Evolutionary conservation across 176 grass and related monocot genomes (phyloP).

Genomic region (Oryza nivara): DNA sequence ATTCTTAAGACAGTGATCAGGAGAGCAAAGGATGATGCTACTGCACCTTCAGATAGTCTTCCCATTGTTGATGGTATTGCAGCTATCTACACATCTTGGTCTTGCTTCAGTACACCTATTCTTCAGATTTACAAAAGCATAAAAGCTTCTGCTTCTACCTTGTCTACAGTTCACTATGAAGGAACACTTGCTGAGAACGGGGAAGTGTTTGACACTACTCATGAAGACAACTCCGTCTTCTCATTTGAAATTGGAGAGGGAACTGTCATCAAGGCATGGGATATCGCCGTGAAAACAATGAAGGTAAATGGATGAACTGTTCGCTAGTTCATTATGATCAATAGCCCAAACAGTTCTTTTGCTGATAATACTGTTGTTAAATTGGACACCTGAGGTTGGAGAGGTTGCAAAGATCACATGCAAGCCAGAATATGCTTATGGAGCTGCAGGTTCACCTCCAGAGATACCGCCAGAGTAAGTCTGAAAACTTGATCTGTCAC

Average conservation of each 20-base stretch:
- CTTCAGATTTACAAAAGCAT: neutral
- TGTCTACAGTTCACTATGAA: slow-evolving; percentile 68
- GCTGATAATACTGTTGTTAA: slow-evolving; percentile 2
- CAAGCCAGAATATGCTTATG: slow-evolving; percentile 74
- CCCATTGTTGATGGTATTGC: slow-evolving; percentile 66
- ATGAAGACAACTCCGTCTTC: slow-evolving; percentile 72
- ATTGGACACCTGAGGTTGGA: slow-evolving; percentile 48
- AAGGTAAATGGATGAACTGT: slow-evolving; percentile 38
- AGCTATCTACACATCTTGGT: neutral
- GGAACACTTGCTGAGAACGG: slow-evolving; percentile 64
- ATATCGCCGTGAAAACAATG: slow-evolving; percentile 72
- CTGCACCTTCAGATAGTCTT: slow-evolving; percentile 63
- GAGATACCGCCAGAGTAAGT: slow-evolving; percentile 71
- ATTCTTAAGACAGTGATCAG: slow-evolving; percentile 58
- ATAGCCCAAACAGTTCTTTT: neutral
- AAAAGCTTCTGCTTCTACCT: neutral
- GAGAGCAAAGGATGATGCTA: slow-evolving; percentile 57
- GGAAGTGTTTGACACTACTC: slow-evolving; percentile 71
- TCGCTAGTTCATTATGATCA: neutral
- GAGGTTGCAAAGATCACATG: slow-evolving; percentile 70
- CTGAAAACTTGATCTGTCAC: neutral
- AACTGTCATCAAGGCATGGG: slow-evolving; percentile 61
- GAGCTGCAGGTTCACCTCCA: slow-evolving; percentile 63
- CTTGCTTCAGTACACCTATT: neutral
- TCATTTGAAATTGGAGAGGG: slow-evolving; percentile 69